phyloP scores from a whole-genome alignment of 441 rosid species.

The Caryocar brasiliense region DNA sequence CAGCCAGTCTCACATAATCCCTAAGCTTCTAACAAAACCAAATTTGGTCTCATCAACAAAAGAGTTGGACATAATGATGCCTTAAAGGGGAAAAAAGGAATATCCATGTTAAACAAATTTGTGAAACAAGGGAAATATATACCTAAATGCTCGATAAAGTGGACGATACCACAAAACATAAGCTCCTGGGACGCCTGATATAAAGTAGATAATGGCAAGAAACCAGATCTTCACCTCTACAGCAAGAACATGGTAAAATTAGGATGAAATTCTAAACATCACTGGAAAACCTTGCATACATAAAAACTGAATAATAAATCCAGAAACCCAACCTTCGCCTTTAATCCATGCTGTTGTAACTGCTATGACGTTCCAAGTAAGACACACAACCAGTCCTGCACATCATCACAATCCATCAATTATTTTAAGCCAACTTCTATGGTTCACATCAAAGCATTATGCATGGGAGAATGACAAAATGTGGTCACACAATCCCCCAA shows the following conservation, averaged over 20 bases:
- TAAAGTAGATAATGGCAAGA: constrained; percentile 78
- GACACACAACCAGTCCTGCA: constrained; percentile 72
- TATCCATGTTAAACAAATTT: background rate
- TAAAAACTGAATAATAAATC: background rate
- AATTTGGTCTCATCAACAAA: background rate
- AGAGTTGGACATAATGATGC: background rate
- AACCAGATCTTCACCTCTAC: constrained; percentile 86
- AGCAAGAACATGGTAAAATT: constrained; percentile 4
- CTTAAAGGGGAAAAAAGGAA: background rate
- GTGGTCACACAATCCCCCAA: too few species aligned
- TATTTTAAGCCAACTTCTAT: background rate
- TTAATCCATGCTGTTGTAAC: constrained; percentile 82
- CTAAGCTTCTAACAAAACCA: background rate
- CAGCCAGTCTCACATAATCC: background rate
- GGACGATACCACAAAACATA: constrained; percentile 92
- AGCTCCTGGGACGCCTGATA: constrained; percentile 84
- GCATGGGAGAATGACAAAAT: too few species aligned
- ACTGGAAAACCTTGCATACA: background rate
- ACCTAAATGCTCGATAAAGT: constrained; percentile 89
- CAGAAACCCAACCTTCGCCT: constrained; percentile 56
- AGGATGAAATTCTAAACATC: background rate
- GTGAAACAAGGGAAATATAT: constrained; percentile 4
- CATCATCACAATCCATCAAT: constrained; percentile 11
- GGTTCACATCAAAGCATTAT: background rate
- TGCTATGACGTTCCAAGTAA: constrained; percentile 75